Percentiles rank a stretch among this genome's conserved stretches.
These are phyloP conservation scores for Petunia secreta DNA, from an alignment of 257 asterid species.

Conservation along the genomic window DNA sequence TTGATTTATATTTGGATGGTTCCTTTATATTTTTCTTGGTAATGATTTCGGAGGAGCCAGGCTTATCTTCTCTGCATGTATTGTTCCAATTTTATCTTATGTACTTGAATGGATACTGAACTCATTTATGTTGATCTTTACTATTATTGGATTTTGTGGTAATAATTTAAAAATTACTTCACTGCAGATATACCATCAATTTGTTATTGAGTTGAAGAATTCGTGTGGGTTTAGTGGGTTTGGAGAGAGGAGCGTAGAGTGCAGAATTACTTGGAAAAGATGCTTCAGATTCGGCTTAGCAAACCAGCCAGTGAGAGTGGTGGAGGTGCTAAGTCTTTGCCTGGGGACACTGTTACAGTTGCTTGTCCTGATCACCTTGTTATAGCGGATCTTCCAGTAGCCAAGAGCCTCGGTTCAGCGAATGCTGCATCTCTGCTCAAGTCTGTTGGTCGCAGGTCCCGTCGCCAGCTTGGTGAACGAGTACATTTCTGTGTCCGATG, in stretches of 20 bases:
- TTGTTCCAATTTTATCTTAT: neutral
- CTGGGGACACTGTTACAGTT: conserved; percentile 74
- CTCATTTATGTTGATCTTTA: neutral
- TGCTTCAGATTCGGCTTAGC: conserved; percentile 97
- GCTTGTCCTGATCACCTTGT: conserved; percentile 98
- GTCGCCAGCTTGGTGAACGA: conserved; percentile 94
- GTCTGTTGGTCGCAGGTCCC: conserved; percentile 86
- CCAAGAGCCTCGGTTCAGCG: conserved; percentile 80
- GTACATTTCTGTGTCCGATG: conserved; percentile 91
- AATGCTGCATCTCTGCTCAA: conserved; percentile 57
- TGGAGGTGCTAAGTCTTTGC: conserved; percentile 59
- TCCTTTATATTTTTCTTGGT: neutral
- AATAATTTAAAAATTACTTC: neutral
- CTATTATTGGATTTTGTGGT: neutral
- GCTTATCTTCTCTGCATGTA: neutral
- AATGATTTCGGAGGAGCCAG: neutral
- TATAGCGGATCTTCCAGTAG: conserved; percentile 95
- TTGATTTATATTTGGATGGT: neutral
- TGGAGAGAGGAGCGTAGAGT: neutral
- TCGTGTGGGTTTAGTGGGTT: neutral
- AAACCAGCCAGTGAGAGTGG: conserved; percentile 79
- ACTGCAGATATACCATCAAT: neutral
- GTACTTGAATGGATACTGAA: neutral
- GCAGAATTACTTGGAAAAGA: conserved; percentile 34
- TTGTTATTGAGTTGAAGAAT: neutral